Evolutionary conservation across 2,329 filamentous ascomycete species (phyloP).

Genomic region (Tolypocladium inflatum): DNA sequence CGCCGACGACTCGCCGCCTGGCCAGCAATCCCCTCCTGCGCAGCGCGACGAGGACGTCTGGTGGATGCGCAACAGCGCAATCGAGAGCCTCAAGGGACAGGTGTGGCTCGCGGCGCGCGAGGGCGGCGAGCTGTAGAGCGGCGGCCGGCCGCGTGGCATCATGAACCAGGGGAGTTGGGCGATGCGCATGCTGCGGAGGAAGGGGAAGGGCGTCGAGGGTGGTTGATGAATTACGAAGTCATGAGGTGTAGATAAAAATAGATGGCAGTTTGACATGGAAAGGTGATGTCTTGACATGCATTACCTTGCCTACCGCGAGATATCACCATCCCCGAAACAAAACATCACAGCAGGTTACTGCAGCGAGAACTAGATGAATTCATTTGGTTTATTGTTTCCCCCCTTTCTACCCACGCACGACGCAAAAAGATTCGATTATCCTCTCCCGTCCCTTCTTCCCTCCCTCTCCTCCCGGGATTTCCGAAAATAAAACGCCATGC

Average conservation of each 20-base stretch:
- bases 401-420: neutral
- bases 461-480: constrained; percentile 11
- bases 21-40: constrained; percentile 5
- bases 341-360: no score
- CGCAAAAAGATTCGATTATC: neutral
- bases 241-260: neutral
- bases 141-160: neutral
- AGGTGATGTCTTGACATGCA: neutral
- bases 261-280: neutral
- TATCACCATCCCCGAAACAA: neutral
- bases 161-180: neutral
- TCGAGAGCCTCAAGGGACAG: constrained; percentile 45
- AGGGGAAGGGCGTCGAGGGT: constrained; percentile 1
- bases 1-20: constrained; percentile 5
- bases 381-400: neutral
- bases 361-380: neutral
- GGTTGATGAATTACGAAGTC: constrained; percentile 8
- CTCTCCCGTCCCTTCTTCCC: constrained; percentile 12
- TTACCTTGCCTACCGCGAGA: neutral
- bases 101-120: constrained; percentile 40
- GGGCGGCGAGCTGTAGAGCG: constrained; percentile 15
- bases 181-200: neutral
- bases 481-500: constrained; percentile 22
- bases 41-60: constrained; percentile 27
- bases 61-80: constrained; percentile 46